Conservation (phyloP, 2,329 filamentous ascomycete species). For the Microdochium nivale region DNA sequence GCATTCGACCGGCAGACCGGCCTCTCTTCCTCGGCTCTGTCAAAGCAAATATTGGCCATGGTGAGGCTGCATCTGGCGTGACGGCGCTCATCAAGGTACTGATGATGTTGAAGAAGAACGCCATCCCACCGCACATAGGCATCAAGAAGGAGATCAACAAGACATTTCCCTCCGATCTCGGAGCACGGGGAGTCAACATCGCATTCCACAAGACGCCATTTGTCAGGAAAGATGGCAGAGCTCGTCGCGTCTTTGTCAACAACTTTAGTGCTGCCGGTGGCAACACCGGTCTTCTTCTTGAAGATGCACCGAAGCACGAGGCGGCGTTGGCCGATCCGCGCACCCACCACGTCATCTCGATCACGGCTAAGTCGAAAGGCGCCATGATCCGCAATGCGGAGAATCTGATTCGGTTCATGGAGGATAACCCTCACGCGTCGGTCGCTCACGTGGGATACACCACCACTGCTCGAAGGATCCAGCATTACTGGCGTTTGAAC, state of each 20-base stretch:
- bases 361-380: slow-evolving; percentile 47
- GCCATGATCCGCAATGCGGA: slow-evolving; percentile 52
- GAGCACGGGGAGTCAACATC: slow-evolving; percentile 49
- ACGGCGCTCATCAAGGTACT: slow-evolving; percentile 58
- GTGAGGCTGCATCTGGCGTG: slow-evolving; percentile 52
- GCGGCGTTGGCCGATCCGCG: slow-evolving; percentile 37
- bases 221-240: slow-evolving; percentile 35
- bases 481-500: slow-evolving; percentile 48
- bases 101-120: slow-evolving; percentile 53
- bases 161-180: slow-evolving; percentile 47
- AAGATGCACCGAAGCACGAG: slow-evolving; percentile 43
- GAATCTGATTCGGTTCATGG: slow-evolving; percentile 44
- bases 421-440: slow-evolving; percentile 39
- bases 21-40: slow-evolving; percentile 54
- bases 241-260: slow-evolving; percentile 48
- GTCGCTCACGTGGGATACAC: slow-evolving; percentile 56
- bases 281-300: slow-evolving; percentile 59
- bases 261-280: slow-evolving; percentile 66
- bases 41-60: slow-evolving; percentile 58
- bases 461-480: slow-evolving; percentile 56
- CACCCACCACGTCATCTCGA: slow-evolving; percentile 45
- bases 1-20: slow-evolving; percentile 35
- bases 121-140: slow-evolving; percentile 57
- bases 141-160: slow-evolving; percentile 58
- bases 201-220: slow-evolving; percentile 44